Conservation (phyloP, 495 filamentous ascomycete genomes). For the Sordaria brevicollis region DNA sequence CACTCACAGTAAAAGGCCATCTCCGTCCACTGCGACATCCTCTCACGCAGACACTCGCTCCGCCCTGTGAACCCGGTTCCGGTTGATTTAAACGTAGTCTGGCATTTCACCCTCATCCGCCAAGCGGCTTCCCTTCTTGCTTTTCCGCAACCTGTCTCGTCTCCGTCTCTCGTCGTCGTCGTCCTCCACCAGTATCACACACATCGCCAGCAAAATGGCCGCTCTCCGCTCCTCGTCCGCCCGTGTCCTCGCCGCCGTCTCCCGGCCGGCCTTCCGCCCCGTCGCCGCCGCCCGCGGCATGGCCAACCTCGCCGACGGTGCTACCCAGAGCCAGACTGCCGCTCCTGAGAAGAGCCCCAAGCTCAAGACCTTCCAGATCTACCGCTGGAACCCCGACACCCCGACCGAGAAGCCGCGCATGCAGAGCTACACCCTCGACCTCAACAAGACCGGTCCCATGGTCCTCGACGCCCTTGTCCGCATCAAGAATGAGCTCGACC, state of each 20-base stretch:
- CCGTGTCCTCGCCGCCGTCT: slow-evolving; percentile 45
- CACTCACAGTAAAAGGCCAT: slow-evolving; percentile 13
- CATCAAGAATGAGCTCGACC: slow-evolving; percentile 98
- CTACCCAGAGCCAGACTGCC: slow-evolving; percentile 10
- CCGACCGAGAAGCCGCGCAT: slow-evolving; percentile 86
- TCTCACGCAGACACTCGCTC: slow-evolving; percentile 4
- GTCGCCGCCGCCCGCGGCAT: slow-evolving; percentile 28
- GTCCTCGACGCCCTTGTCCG: slow-evolving; percentile 90
- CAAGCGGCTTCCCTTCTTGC: neutral
- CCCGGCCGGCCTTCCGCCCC: slow-evolving; percentile 38
- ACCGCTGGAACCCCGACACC: slow-evolving; percentile 93
- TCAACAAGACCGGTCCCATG: slow-evolving; percentile 99
- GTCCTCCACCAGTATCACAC: neutral
- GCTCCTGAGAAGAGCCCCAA: slow-evolving; percentile 41
- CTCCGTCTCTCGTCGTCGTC: no score
- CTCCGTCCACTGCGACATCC: slow-evolving; percentile 5
- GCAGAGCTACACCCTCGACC: slow-evolving; percentile 86
- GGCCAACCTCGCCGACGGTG: slow-evolving; percentile 37
- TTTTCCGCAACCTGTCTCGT: neutral
- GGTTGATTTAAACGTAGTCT: neutral
- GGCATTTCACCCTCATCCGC: neutral
- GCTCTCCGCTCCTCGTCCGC: slow-evolving; percentile 53
- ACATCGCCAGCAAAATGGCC: slow-evolving; percentile 48
- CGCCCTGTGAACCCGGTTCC: neutral
- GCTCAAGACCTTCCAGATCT: slow-evolving; percentile 94